These are phyloP conservation scores for Fusarium tanahbumbuense DNA, from an alignment of 2,329 filamentous ascomycete species.

Conservation along the genomic window DNA sequence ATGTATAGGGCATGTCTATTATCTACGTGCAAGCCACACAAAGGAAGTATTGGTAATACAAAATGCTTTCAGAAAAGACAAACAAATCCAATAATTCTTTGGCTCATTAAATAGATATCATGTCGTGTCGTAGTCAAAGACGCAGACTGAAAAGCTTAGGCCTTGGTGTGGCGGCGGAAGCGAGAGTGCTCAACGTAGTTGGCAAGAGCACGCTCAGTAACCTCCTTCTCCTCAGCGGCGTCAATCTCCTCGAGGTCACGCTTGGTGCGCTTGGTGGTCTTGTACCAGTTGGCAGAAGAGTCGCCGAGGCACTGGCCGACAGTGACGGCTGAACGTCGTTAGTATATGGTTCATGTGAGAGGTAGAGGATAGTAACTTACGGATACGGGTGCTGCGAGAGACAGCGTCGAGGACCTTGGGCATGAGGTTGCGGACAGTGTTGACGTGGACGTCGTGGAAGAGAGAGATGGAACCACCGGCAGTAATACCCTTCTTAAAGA, in stretches of 20 bases:
- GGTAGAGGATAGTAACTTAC: background rate
- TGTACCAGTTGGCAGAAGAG: constrained; percentile 28
- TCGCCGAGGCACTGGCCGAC: constrained; percentile 45
- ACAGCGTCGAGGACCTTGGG: constrained; percentile 30
- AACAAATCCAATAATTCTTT: constrained; percentile 15
- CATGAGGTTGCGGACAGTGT: constrained; percentile 48
- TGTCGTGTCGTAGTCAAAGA: background rate
- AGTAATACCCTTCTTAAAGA: constrained; percentile 47
- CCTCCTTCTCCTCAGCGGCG: constrained; percentile 5
- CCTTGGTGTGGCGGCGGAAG: constrained; percentile 18
- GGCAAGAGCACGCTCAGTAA: constrained; percentile 20
- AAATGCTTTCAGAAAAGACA: constrained; percentile 4
- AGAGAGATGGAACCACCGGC: constrained; percentile 58
- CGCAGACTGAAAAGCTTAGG: background rate
- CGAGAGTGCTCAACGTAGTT: constrained; percentile 28
- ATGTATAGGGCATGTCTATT: constrained; percentile 13
- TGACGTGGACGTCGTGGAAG: constrained; percentile 58
- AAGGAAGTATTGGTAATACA: constrained; percentile 17
- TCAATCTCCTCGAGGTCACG: constrained; percentile 20
- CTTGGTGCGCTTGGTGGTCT: constrained; percentile 31
- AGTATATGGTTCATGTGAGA: background rate
- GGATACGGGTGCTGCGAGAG: constrained; percentile 25
- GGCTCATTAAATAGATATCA: constrained; percentile 16
- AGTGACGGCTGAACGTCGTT: constrained; percentile 45
- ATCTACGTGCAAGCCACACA: constrained; percentile 18